Evolutionary conservation across 2,329 filamentous ascomycete species (phyloP), one percentile per base, ranked within the genome.

Genomic region (Coniochaeta sp.): DNA sequence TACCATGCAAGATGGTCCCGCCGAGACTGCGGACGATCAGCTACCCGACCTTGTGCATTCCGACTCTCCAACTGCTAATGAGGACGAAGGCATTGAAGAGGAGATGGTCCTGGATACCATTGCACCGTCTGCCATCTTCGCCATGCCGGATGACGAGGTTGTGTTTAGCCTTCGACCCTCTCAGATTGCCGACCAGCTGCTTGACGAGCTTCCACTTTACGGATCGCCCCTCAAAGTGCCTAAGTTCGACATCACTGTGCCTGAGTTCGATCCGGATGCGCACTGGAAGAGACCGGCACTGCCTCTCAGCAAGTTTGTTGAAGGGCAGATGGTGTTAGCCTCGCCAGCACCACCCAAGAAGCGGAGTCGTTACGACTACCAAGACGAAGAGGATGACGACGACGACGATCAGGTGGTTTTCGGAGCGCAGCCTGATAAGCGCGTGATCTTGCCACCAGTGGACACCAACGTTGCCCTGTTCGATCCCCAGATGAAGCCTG

Each of bases 381-480:
- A 79, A 35, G 83, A 89, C 52, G 87, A 94, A 58, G 85, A 84
- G 18, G 75, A 81, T 22, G 82, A 84, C 30, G 70, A 74, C 56
- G 70, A 77, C 54, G 69, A 73, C 6, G 66, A 69, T 6, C 67
- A 68, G 42, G 64, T 72, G 26, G 58, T 72, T 22, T 71, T 69
- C 52, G 68, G 62, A 12, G 59, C 57, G 14, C 58, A 62, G 20
- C 59, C 56, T n/a, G 61, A 57, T 18, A 60, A 57, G 38, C 57
- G 58, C 35, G 61, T 61, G 27, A 67, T 80, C 38, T 64, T 91
- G 8, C 77, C 80, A 1, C 85, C 91, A 0, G 82, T 87, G 56
- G 85, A 86, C 57, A 82, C 77, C 1, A 81, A 89, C 54, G 89
- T 96, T 53, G 91, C 92, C 1, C 73, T 99, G 0, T 99, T 99